These are phyloP conservation scores for Salvia sclarea DNA, from an alignment of 305 asterid genomes.

Conservation along the genomic window DNA sequence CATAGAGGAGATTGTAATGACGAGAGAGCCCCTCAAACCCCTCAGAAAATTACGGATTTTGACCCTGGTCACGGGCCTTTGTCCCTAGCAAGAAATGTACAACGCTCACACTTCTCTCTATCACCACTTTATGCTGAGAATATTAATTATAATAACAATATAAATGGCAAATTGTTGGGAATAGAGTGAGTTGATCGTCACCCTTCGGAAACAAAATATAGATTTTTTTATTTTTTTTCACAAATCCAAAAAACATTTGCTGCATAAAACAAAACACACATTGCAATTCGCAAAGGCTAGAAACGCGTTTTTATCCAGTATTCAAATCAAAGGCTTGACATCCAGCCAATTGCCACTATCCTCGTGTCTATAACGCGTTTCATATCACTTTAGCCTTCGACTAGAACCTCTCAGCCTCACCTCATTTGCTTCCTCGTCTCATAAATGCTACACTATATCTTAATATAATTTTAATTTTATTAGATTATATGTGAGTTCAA, in stretches of 20 bases:
- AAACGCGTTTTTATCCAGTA: slow-evolving; percentile 35
- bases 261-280: slow-evolving; percentile 36
- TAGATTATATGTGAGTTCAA: too few species aligned
- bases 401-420: not conserved
- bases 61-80: slow-evolving; percentile 53
- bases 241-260: slow-evolving; percentile 31
- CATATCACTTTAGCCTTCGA: slow-evolving; percentile 8
- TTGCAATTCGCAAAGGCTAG: slow-evolving; percentile 14
- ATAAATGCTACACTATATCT: not conserved
- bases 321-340: slow-evolving; percentile 5
- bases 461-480: too few species aligned
- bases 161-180: slow-evolving; percentile 22
- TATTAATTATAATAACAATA: not conserved
- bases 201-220: not conserved
- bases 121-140: slow-evolving; percentile 14
- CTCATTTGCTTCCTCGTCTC: not conserved
- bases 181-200: not conserved
- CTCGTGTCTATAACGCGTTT: slow-evolving; percentile 44
- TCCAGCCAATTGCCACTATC: slow-evolving; percentile 22
- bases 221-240: not conserved
- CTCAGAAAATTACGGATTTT: slow-evolving; percentile 32
- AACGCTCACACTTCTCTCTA: slow-evolving; percentile 17
- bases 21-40: slow-evolving; percentile 26
- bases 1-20: slow-evolving; percentile 16
- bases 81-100: slow-evolving; percentile 44